Conservation (phyloP, 352 stramenopile genomes). For the Phytophthora megakarya region DNA sequence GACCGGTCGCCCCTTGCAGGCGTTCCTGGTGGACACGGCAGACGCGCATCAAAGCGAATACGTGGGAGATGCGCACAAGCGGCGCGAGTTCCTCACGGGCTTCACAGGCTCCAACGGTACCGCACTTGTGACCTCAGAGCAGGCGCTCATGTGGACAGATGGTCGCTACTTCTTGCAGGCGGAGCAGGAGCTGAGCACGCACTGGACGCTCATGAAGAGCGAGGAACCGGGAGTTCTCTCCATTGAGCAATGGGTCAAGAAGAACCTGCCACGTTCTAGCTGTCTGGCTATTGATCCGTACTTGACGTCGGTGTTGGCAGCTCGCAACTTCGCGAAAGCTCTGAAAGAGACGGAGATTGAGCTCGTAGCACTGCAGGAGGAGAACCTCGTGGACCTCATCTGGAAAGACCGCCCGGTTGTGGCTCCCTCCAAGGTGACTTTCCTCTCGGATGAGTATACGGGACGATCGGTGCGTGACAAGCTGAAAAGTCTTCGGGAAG, state of each 20-base stretch:
- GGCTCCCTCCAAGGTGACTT: constrained; percentile 83
- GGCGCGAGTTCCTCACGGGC: constrained; percentile 94
- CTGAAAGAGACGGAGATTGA: constrained; percentile 75
- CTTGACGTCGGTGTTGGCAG: constrained; percentile 90
- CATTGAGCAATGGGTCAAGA: constrained; percentile 83
- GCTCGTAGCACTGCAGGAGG: constrained; percentile 73
- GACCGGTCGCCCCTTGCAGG: constrained; percentile 65
- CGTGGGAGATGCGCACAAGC: constrained; percentile 94
- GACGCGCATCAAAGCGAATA: constrained; percentile 99
- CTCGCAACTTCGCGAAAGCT: constrained; percentile 68
- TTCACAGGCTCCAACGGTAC: constrained; percentile 98
- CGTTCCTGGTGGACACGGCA: constrained; percentile 95
- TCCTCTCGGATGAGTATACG: constrained; percentile 94
- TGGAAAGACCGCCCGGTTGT: constrained; percentile 88
- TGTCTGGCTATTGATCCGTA: constrained; percentile 96
- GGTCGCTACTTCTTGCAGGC: constrained; percentile 98
- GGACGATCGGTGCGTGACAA: constrained; percentile 93
- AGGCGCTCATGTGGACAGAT: constrained; percentile 98
- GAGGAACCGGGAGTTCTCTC: constrained; percentile 92
- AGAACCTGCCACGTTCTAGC: constrained; percentile 60
- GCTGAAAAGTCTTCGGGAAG: constrained; percentile 76
- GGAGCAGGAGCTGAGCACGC: constrained; percentile 90
- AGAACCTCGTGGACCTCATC: constrained; percentile 96
- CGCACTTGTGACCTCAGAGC: constrained; percentile 76
- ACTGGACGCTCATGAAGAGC: constrained; percentile 96